Percentiles rank a stretch among this genome's conserved stretches.
These are phyloP conservation scores for Ogataea paraovalis DNA, from an alignment of 805 yeast genomes.

Conservation along the genomic window DNA sequence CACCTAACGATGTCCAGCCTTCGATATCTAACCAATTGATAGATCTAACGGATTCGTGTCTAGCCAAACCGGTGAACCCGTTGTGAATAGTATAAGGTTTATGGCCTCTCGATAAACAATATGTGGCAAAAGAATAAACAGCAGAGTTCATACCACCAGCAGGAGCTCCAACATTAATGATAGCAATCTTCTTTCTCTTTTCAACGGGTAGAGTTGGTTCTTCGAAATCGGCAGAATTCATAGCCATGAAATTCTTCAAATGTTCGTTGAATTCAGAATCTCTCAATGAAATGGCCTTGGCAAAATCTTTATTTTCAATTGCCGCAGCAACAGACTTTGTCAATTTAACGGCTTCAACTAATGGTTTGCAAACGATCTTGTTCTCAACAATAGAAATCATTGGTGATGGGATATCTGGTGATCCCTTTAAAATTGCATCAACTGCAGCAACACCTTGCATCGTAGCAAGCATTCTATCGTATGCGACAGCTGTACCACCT, in stretches of 20 bases:
- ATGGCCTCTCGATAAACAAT: conserved; percentile 74
- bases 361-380: conserved; percentile 61
- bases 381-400: conserved; percentile 74
- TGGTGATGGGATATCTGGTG: conserved; percentile 92
- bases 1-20: conserved; percentile 72
- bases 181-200: conserved; percentile 59
- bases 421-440: conserved; percentile 80
- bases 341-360: conserved; percentile 67
- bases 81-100: conserved; percentile 66
- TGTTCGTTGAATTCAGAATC: conserved; percentile 69
- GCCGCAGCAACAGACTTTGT: conserved; percentile 73
- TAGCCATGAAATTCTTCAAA: conserved; percentile 57
- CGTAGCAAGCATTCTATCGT: conserved; percentile 86
- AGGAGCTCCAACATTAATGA: conserved; percentile 77
- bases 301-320: conserved; percentile 61
- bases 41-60: conserved; percentile 56
- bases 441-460: conserved; percentile 98
- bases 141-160: conserved; percentile 77
- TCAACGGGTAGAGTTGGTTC: conserved; percentile 53
- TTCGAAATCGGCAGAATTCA: conserved; percentile 64
- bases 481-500: conserved; percentile 98
- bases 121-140: conserved; percentile 69
- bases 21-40: conserved; percentile 67
- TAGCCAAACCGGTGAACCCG: conserved; percentile 68
- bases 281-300: conserved; percentile 64